These are phyloP conservation scores for Ogataea nakhonphanomensis DNA, from an alignment of 805 yeast genomes.

Conservation along the genomic window DNA sequence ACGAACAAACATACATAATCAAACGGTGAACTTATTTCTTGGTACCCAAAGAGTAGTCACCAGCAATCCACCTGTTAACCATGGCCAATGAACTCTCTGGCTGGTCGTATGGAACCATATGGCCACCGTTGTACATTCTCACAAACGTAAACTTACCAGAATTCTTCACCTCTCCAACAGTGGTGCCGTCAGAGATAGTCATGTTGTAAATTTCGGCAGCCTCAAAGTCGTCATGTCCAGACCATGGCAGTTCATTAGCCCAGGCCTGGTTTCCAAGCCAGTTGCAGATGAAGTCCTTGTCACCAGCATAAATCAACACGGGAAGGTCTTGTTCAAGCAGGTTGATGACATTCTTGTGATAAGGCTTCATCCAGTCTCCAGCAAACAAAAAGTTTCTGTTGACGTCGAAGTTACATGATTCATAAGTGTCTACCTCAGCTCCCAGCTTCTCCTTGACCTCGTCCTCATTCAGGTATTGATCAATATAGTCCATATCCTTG, in stretches of 20 bases:
- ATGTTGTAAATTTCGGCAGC: conserved; percentile 26
- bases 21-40: conserved; percentile 12
- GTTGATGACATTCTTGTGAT: conserved; percentile 51
- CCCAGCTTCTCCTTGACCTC: conserved; percentile 55
- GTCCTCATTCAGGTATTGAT: conserved; percentile 50
- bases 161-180: conserved; percentile 74
- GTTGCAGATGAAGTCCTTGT: conserved; percentile 88
- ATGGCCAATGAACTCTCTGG: conserved; percentile 68
- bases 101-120: conserved; percentile 89
- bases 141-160: conserved; percentile 69
- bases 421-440: conserved; percentile 48
- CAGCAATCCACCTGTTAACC: conserved; percentile 73
- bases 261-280: conserved; percentile 90
- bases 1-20: conserved; percentile 1
- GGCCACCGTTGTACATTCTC: conserved; percentile 80
- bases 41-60: conserved; percentile 42
- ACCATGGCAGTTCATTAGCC: conserved; percentile 69
- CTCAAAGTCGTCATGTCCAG: conserved; percentile 35
- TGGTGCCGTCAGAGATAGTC: conserved; percentile 33
- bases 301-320: conserved; percentile 89
- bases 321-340: conserved; percentile 68
- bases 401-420: conserved; percentile 50
- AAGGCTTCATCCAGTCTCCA: conserved; percentile 70
- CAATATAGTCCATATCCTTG: conserved; percentile 45
- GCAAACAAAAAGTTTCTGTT: conserved; percentile 48